Conservation (phyloP, 306 rosid species). For the Echinosophora koreensis region DNA sequence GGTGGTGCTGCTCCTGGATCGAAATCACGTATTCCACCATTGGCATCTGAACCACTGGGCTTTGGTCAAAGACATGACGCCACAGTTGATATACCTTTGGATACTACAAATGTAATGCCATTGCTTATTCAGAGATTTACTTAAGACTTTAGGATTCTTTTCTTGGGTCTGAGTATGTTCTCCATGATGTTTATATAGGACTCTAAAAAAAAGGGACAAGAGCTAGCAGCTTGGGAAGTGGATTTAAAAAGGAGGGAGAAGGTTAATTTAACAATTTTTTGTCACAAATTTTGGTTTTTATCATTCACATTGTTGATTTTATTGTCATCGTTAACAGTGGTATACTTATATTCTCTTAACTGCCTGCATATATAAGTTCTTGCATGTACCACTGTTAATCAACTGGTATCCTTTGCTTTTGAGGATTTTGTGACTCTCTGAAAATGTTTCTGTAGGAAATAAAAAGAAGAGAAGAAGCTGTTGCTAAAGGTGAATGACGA, state of each 20-base stretch:
- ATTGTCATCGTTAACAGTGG: slow-evolving; percentile 33
- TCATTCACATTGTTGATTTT: slow-evolving; percentile 15
- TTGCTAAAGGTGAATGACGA: slow-evolving; percentile 64
- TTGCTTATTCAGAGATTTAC: slow-evolving; percentile 25
- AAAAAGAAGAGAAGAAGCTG: slow-evolving; percentile 87
- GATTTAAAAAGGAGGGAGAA: slow-evolving; percentile 87
- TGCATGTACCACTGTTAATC: slow-evolving; percentile 36
- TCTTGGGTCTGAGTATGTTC: slow-evolving; percentile 41
- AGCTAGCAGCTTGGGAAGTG: slow-evolving; percentile 93
- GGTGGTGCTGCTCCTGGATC: slow-evolving; percentile 70
- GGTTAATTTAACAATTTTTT: slow-evolving; percentile 52
- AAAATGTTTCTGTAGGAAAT: slow-evolving; percentile 70
- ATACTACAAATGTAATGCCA: slow-evolving; percentile 66
- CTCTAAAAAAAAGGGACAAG: slow-evolving; percentile 79
- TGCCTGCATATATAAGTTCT: slow-evolving; percentile 17
- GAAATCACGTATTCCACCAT: slow-evolving; percentile 74
- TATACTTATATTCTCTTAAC: slow-evolving; percentile 34
- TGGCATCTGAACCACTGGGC: slow-evolving; percentile 72
- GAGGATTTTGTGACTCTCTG: slow-evolving; percentile 42
- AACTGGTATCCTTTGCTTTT: slow-evolving; percentile 31
- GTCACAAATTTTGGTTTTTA: slow-evolving; percentile 8
- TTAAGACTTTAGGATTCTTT: slow-evolving; percentile 27
- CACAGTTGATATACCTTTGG: slow-evolving; percentile 91
- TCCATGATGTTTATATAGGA: slow-evolving; percentile 60
- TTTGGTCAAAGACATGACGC: slow-evolving; percentile 93